phyloP scores from a whole-genome alignment of 257 asterid species.

The Dorcoceras hygrometricum region DNA sequence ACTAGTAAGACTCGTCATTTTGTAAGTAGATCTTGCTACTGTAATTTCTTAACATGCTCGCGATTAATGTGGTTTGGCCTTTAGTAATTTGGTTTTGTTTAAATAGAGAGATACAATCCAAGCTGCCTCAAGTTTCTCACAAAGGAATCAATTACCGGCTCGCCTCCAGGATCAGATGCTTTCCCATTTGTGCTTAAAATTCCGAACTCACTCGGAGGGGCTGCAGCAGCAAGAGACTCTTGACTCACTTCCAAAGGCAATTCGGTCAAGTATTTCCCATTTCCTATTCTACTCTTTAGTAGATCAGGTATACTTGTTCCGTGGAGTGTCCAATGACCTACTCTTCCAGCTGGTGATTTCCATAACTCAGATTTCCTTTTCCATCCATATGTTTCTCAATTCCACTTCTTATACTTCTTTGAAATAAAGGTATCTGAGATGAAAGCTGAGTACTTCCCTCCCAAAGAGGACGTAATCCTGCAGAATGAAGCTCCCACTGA shows the following conservation, averaged over 20 bases:
- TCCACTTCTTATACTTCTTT: not conserved
- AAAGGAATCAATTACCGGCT: conserved; percentile 49
- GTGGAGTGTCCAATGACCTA: conserved; percentile 51
- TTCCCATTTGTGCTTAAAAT: conserved; percentile 53
- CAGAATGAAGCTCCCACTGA: conserved; percentile 67
- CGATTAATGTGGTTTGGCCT: not conserved
- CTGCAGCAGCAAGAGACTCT: conserved; percentile 56
- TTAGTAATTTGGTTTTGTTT: not conserved
- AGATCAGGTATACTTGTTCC: conserved; percentile 54
- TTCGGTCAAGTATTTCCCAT: conserved; percentile 46
- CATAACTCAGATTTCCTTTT: not conserved
- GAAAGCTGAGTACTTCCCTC: conserved; percentile 62
- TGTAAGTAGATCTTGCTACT: conserved; percentile 33
- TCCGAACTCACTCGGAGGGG: conserved; percentile 54
- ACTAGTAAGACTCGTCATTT: conserved; percentile 51
- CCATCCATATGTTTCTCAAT: conserved; percentile 3
- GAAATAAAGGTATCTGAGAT: conserved; percentile 50
- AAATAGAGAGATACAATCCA: conserved; percentile 55
- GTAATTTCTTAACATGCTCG: not conserved
- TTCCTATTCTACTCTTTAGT: conserved; percentile 48
- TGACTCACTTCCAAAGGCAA: conserved; percentile 55
- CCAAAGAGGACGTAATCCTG: conserved; percentile 60
- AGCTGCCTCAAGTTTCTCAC: conserved; percentile 54
- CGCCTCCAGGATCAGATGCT: conserved; percentile 62
- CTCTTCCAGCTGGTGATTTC: conserved; percentile 51